Evolutionary conservation across 805 yeast genomes (phyloP).

Genomic region (Lachancea thermotolerans): DNA sequence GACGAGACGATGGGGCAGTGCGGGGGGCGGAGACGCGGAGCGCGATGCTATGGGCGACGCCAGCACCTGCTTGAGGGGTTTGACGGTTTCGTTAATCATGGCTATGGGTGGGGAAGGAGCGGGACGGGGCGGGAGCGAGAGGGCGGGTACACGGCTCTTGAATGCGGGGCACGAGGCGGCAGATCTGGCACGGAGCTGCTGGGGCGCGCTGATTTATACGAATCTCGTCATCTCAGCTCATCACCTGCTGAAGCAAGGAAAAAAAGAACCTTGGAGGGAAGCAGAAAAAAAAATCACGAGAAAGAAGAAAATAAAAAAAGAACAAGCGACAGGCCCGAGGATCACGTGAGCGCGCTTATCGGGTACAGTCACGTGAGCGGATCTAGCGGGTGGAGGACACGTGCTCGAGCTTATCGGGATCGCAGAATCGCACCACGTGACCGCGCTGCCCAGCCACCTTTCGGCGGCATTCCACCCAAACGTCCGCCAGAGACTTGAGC

Average conservation of each 20-base stretch:
- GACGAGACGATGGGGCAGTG: conserved; percentile 3
- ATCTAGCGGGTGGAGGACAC: no score
- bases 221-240: not conserved
- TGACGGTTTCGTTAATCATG: conserved; percentile 7
- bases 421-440: no score
- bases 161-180: no score
- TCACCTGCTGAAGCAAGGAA: not conserved
- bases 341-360: no score
- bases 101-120: not conserved
- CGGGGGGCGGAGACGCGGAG: conserved; percentile 6
- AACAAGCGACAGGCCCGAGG: no score
- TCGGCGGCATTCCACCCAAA: no score
- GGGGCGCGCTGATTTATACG: not conserved
- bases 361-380: no score
- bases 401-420: no score
- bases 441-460: no score
- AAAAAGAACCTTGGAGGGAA: not conserved
- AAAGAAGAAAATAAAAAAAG: no score
- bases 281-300: not conserved
- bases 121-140: not conserved
- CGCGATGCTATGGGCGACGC: conserved; percentile 7
- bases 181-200: no score
- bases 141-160: not conserved
- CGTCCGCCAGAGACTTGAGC: no score
- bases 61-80: conserved; percentile 3